Evolutionary conservation across 257 asterid genomes (phyloP).

Genomic region (Marsdenia floribunda): DNA sequence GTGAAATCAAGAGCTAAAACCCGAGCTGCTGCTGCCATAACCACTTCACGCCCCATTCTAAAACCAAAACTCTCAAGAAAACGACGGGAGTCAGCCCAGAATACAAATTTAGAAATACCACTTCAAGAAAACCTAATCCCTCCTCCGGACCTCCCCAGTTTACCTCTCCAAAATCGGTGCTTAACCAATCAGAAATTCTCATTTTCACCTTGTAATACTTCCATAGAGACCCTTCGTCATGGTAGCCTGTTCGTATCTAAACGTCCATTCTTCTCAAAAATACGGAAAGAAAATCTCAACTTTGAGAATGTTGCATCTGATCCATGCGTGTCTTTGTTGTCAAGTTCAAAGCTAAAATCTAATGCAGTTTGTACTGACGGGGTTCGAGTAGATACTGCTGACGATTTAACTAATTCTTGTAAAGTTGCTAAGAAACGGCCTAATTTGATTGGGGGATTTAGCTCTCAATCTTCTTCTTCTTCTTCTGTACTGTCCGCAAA

Average conservation of each 20-base stretch:
- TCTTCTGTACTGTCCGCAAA: constrained; percentile 27
- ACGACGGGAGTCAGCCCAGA: constrained; percentile 23
- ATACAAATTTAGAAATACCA: constrained; percentile 5
- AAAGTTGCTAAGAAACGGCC: constrained; percentile 40
- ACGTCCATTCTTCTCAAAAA: constrained; percentile 44
- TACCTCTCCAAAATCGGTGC: constrained; percentile 43
- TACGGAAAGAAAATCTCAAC: constrained; percentile 34
- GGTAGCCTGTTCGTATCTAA: constrained; percentile 46
- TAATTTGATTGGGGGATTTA: constrained; percentile 43
- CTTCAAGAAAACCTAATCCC: constrained; percentile 13
- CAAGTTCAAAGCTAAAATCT: constrained; percentile 7
- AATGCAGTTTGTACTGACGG: constrained; percentile 15
- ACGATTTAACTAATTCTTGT: not conserved
- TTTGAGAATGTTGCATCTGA: constrained; percentile 47
- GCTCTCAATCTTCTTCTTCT: constrained; percentile 22
- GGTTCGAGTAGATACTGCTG: not conserved
- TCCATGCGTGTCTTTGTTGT: constrained; percentile 3
- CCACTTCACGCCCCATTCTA: constrained; percentile 57
- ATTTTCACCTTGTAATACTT: constrained; percentile 13
- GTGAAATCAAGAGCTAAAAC: constrained; percentile 35
- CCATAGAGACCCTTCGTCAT: constrained; percentile 33
- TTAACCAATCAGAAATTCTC: constrained; percentile 18
- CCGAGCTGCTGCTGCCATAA: constrained; percentile 28
- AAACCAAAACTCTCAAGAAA: constrained; percentile 49
- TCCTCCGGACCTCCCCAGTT: constrained; percentile 22